Conservation (phyloP, 345 rosid species). For the Aurinia saxatilis region DNA sequence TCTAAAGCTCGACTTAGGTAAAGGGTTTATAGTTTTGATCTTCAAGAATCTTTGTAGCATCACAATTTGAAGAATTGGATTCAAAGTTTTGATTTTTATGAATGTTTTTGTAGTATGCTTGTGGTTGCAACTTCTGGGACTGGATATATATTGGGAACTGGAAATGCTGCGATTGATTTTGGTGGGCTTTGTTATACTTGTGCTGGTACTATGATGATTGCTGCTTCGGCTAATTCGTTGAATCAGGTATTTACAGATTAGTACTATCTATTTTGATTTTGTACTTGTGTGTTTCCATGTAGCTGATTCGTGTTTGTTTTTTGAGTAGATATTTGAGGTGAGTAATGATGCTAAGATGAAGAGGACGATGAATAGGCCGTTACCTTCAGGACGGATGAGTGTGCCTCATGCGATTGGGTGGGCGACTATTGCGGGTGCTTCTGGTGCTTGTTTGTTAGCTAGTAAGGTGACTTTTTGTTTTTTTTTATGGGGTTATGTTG, state of each 20-base stretch:
- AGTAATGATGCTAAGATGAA: slow-evolving; percentile 91
- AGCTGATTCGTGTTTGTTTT: neutral
- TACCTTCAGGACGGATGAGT: slow-evolving; percentile 79
- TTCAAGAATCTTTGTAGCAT: no score
- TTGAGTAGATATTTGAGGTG: slow-evolving; percentile 64
- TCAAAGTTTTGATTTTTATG: neutral
- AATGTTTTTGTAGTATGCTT: slow-evolving; percentile 49
- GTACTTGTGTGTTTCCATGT: neutral
- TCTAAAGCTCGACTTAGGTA: slow-evolving; percentile 98
- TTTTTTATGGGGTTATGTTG: neutral
- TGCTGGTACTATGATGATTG: slow-evolving; percentile 96
- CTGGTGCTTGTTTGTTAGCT: slow-evolving; percentile 75
- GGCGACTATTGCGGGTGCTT: slow-evolving; percentile 69
- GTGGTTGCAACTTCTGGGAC: slow-evolving; percentile 99
- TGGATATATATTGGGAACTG: slow-evolving; percentile 79
- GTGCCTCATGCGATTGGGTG: slow-evolving; percentile 64
- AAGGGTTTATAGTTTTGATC: neutral
- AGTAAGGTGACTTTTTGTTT: slow-evolving; percentile 48
- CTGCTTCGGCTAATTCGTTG: slow-evolving; percentile 90
- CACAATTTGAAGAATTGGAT: neutral
- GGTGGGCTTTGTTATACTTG: slow-evolving; percentile 88
- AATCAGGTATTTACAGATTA: no score
- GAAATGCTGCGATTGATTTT: slow-evolving; percentile 50
- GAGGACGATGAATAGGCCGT: slow-evolving; percentile 74
- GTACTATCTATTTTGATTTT: no score